Base-by-base conservation (phyloP, 2,329 filamentous ascomycete genomes). In the Penicillium vulpinum region DNA sequence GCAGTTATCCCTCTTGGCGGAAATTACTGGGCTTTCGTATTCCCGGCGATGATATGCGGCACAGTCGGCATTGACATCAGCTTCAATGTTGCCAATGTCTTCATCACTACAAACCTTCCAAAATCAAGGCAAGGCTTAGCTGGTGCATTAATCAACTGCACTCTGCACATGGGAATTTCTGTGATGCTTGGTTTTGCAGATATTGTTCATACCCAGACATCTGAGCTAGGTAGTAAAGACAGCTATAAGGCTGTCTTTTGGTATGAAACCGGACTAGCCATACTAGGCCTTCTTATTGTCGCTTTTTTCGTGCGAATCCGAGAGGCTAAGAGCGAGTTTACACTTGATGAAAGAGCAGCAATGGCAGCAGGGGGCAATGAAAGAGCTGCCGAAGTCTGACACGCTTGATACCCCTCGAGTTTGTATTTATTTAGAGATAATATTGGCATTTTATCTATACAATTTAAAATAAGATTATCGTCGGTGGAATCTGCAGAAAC, bases 1-100 rank as follows among this genome's bases (percentile, higher is more conserved):
- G 87, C 88, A 8, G 66, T 89, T 11, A 80, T 87, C 18, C 88
- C 88, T 0, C 68, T 75, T 1, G 74, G 78, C 2, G 80, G 78
- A 0, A 81, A 77, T 43, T 88, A 89, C 78, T 93, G 89, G 90
- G 83, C 86, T 0, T 92, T 83, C 66, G 80, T 90, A 22, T 91
- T 92, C 67, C 87, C 89, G 39, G 58, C 74, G 2, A 81, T 80
- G 77, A 74, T 83, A 4, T 84, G 85, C 60, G 82, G 81, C 13
- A 92, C 89, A 0, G 78, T 92, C 33, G 88, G 87, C 18, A 85
- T 92, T 57, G 90, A 93, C 67, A 85, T 92, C 53, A 85, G 85
- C 7, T 92, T 88, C 75, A 91, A 88, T 67, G 83, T 92, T 1
- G 84, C 86, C 18, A 92, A 89, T 66, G 83, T 92, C 57, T 92